Base-by-base conservation (phyloP, 345 rosid species). In the Hypericum androsaemum region DNA sequence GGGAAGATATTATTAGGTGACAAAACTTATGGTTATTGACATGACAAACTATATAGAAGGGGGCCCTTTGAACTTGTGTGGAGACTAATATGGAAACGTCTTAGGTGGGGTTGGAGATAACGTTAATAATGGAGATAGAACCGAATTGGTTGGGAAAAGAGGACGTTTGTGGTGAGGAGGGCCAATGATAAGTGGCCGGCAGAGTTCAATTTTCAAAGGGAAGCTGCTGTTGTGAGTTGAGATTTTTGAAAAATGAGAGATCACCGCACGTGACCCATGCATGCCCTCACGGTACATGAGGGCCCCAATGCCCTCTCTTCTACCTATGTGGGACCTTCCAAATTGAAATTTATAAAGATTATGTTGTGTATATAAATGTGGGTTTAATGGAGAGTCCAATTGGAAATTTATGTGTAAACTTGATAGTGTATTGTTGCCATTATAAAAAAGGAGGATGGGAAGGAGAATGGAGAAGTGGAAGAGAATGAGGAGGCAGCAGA, bases 401-500 rank as follows among this genome's bases (percentile, higher is more conserved):
- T 22, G 32, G 32, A 22, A 4, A 4, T 22, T 22, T 4, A 22
- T 22, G 32, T 22, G 32, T 22, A 22, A 22, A 22, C 32, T 22
- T 22, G 32, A 1, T 22, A 22, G 32, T 22, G 32, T 22, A 1
- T 22, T 22, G 32, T 22, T 22, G 4, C 32, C 32, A 22, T 22
- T 22, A 22, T 22, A 22, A 1, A 22, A 1, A 22, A 22, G 32
- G 32, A 22, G 32, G 32, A 22, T 22, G 32, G 47, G 12, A 44
- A 16, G 47, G 7, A 8, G 47, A 12, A 44, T 9, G 49, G 3
- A 17, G 0, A 86, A 70, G 82, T 69, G 74, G 78, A 80, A 71
- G 80, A 81, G 77, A 56, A 76, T 67, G 76, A 51, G 64, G 72
- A 80, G 72, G 71, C 89, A 79, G 64, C 77, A 71, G 42, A 79